Base-by-base conservation (phyloP, 2,329 filamentous ascomycete genomes). In the Pestalotiopsis sp. region DNA sequence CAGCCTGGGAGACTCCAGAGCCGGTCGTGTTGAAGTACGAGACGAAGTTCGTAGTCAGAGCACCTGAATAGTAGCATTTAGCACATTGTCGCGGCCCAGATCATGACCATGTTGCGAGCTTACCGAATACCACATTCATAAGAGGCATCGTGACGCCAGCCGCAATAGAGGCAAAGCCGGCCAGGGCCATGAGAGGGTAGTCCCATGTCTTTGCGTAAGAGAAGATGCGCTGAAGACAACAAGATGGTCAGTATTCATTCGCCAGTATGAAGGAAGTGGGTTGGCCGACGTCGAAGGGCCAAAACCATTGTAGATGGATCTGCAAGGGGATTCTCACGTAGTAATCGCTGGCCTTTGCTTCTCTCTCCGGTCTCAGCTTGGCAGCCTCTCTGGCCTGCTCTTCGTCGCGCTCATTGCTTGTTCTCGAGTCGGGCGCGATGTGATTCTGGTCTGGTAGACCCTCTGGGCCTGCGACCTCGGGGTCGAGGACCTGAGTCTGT, bases 121-220 rank as follows among this genome's bases (percentile, higher is more conserved):
- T 78, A 83, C 86, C 87, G 74, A 89, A 89, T 14, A 89, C 80
- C 13, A 89, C 82, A 68, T 89, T 90, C 84, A 90, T 87, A 62
- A 90, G 72, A 0, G 88, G 88, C 61, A 90, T 76, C 1, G 87
- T 89, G 59, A 84, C 77, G 67, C 87, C 87, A 1, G 86, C 82
- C 25, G 83, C 86, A 11, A 87, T 80, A 17, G 86, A 85, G 61
- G 86, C 83, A 52, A 87, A 6, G 17, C 77, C 74, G 23, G 85
- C 87, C 6, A 79, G 76, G n/a, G 75, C 78, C 73, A 88, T 84
- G 49, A 86, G 79, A 41, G 83, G 69, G 58, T 82, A 81, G 71
- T 89, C 87, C 82, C 82, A 85, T 73, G 79, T 81, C n/a, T 79
- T 85, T 20, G 85, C 86, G 78, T 89, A 89, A 20, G 77, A 77